phyloP scores from a whole-genome alignment of 306 rosid species.

The Hippophae gyantsensis region DNA sequence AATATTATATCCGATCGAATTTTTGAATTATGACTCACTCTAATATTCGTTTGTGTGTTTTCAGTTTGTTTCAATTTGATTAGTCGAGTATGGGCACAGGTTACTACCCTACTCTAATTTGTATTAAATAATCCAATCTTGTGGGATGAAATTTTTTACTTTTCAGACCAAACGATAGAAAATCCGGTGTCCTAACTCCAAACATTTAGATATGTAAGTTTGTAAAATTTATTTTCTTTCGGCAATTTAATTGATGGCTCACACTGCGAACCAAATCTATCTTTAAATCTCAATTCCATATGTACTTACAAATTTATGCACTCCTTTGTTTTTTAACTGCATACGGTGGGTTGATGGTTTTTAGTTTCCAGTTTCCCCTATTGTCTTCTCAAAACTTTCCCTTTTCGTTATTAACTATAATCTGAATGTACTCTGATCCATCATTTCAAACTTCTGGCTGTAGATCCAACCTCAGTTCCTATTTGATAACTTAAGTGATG shows the following conservation, averaged over 20 bases:
- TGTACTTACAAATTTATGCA: background rate
- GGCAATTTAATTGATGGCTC: constrained; percentile 5
- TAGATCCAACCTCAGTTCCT: constrained; percentile 23
- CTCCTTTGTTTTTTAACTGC: background rate
- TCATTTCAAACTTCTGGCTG: constrained; percentile 10
- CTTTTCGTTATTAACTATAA: constrained; percentile 4
- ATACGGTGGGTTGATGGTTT: background rate
- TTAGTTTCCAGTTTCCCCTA: background rate
- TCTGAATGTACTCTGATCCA: background rate
- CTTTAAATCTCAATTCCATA: constrained; percentile 11
- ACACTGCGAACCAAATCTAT: constrained; percentile 17
- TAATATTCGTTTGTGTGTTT: too few species aligned
- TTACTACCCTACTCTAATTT: too few species aligned
- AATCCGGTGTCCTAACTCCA: too few species aligned
- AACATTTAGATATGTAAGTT: background rate
- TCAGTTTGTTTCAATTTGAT: too few species aligned
- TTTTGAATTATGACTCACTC: too few species aligned
- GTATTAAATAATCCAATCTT: too few species aligned
- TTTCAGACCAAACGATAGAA: too few species aligned
- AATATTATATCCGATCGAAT: too few species aligned
- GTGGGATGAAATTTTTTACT: too few species aligned
- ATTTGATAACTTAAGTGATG: constrained; percentile 9
- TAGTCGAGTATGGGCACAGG: too few species aligned
- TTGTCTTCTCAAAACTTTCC: background rate
- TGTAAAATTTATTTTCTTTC: constrained; percentile 1